These are phyloP conservation scores for Xylariaceae sp. DNA, from an alignment of 2,329 filamentous ascomycete species.

Conservation along the genomic window DNA sequence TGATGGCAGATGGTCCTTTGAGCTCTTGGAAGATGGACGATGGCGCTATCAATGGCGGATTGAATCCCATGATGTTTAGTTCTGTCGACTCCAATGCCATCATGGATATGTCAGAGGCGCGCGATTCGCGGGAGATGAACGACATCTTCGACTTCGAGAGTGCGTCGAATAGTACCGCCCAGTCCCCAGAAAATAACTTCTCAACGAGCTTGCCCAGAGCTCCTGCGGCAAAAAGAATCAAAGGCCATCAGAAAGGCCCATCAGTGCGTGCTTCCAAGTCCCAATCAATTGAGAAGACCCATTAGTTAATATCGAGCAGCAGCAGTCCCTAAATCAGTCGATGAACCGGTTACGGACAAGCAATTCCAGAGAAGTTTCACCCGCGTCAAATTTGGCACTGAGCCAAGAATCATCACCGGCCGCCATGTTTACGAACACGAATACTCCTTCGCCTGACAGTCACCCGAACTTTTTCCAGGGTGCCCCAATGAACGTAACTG, in stretches of 20 bases:
- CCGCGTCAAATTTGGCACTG: slow-evolving; percentile 45
- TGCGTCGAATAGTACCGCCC: slow-evolving; percentile 49
- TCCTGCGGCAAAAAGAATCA: slow-evolving; percentile 19
- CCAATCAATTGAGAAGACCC: neutral
- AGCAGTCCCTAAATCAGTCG: slow-evolving; percentile 47
- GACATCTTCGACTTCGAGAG: slow-evolving; percentile 55
- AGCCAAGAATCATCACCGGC: slow-evolving; percentile 51
- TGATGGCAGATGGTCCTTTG: slow-evolving; percentile 20
- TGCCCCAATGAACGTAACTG: slow-evolving; percentile 14
- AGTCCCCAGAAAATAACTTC: slow-evolving; percentile 25
- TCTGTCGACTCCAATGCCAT: slow-evolving; percentile 16
- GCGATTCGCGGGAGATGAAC: slow-evolving; percentile 8
- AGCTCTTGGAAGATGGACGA: slow-evolving; percentile 15
- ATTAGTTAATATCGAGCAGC: slow-evolving; percentile 34
- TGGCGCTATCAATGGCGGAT: slow-evolving; percentile 10
- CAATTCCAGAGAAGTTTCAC: slow-evolving; percentile 51
- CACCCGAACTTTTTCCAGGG: slow-evolving; percentile 34
- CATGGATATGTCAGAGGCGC: too few species aligned
- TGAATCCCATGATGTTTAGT: slow-evolving; percentile 17
- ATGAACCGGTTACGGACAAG: slow-evolving; percentile 44
- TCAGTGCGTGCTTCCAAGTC: slow-evolving; percentile 19
- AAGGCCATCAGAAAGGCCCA: slow-evolving; percentile 21
- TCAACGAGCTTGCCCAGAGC: too few species aligned
- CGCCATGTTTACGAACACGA: slow-evolving; percentile 34
- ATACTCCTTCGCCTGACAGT: slow-evolving; percentile 42